Base-by-base conservation (phyloP, 331 rosid genomes). In the Malus hybrid region DNA sequence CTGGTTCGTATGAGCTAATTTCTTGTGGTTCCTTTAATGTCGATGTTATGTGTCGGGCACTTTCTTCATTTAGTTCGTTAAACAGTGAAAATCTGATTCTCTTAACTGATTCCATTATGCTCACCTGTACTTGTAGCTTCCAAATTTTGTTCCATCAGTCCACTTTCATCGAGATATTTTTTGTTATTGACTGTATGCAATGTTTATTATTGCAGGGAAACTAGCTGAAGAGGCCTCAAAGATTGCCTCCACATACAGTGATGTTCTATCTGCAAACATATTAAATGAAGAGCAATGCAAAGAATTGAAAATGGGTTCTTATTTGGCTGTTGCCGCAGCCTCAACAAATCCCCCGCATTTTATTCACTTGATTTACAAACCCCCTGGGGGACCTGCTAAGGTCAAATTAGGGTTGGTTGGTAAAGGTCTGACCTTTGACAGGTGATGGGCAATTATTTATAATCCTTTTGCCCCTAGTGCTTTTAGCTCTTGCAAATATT, bases 251-350 rank as follows among this genome's bases (percentile, higher is more conserved):
- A 34, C 84, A 4, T 88, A 90, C 78, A 84, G 86, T 55, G 97
- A 94, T 85, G 99, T 94, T 72, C 74, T 94, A 12, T 84, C 97
- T 66, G 96, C 99, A 75, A 94, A 81, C 64, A 92, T 94, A 69
- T 88, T 94, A 77, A 57, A 79, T 80, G 97, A 82, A 53, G 96
- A 90, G 68, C 90, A 92, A 83, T 92, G 97, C 77, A 84, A 83
- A 81, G 96, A 94, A 61, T 84, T 94, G 84, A 94, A 92, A 81
- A 94, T 94, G 99, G 99, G 99, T 66, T 94, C 99, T 75, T 94
- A 88, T 79, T 87, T 94, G 58, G 99, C 83, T 44, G 99, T 94
- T 78, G 96, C 97, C 42, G 99, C 96, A 71, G 99, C 99, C 76
- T 89, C 99, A 0, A 86, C 86, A 68, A 94, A 94, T 78, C 97